phyloP scores from a whole-genome alignment of 805 yeast genomes.

The Wickerhamiella kurtzmanii region DNA sequence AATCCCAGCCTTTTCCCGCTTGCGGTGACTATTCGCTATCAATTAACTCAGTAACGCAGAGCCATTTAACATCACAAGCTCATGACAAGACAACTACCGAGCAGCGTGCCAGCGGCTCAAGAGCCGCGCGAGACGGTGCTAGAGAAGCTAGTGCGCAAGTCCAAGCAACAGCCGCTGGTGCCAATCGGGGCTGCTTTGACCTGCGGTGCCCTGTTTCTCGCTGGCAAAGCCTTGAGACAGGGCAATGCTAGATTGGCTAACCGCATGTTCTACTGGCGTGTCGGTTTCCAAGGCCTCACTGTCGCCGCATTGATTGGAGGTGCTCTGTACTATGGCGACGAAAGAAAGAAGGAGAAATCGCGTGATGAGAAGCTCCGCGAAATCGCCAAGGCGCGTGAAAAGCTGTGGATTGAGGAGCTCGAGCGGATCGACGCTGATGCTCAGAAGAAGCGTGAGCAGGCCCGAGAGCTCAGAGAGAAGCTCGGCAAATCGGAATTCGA shows the following conservation, averaged over 20 bases:
- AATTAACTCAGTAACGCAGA: no score
- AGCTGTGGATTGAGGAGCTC: slow-evolving; percentile 68
- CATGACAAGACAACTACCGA: slow-evolving; percentile 7
- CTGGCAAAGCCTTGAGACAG: slow-evolving; percentile 57
- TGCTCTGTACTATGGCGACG: slow-evolving; percentile 39
- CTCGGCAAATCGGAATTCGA: slow-evolving; percentile 19
- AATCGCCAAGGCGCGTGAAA: slow-evolving; percentile 76
- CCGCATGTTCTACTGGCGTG: slow-evolving; percentile 80
- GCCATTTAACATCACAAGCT: no score
- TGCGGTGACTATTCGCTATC: no score
- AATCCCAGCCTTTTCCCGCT: no score
- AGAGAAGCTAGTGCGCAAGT: slow-evolving; percentile 27
- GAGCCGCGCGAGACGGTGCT: slow-evolving; percentile 16
- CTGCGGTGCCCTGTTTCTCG: slow-evolving; percentile 64
- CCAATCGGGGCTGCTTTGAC: slow-evolving; percentile 74
- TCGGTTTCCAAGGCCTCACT: slow-evolving; percentile 73
- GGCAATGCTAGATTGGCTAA: slow-evolving; percentile 72
- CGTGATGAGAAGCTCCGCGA: slow-evolving; percentile 53
- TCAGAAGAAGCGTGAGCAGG: slow-evolving; percentile 13
- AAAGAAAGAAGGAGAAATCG: slow-evolving; percentile 26
- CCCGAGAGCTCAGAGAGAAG: slow-evolving; percentile 12
- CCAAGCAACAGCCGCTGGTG: slow-evolving; percentile 78
- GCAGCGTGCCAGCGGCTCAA: slow-evolving; percentile 11
- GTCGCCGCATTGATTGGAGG: slow-evolving; percentile 73
- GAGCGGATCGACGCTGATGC: slow-evolving; percentile 68